Evolutionary conservation across 805 yeast species (phyloP).

Genomic region (Pichia pseudocactophila): DNA sequence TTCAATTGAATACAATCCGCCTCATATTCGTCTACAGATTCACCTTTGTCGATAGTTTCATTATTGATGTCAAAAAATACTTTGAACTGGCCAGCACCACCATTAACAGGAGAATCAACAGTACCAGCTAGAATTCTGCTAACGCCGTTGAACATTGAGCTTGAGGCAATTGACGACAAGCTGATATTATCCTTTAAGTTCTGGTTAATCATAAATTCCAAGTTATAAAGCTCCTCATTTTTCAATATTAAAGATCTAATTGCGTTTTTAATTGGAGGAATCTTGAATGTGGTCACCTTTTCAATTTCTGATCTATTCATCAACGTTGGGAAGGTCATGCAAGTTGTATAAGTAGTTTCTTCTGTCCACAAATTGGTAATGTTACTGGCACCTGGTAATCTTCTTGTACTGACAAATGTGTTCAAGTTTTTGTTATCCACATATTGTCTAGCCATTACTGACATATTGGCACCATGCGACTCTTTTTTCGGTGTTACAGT

Average conservation of each 20-base stretch:
- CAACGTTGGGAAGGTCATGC: constrained; percentile 73
- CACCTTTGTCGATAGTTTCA: constrained; percentile 11
- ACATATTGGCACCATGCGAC: constrained; percentile 30
- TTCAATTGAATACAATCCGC: constrained; percentile 26
- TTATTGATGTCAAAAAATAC: constrained; percentile 38
- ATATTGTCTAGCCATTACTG: constrained; percentile 61
- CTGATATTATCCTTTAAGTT: constrained; percentile 29
- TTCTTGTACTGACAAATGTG: constrained; percentile 58
- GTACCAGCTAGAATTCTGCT: constrained; percentile 74
- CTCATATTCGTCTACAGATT: constrained; percentile 18
- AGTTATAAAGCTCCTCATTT: constrained; percentile 61
- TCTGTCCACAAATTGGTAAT: constrained; percentile 82
- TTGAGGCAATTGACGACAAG: constrained; percentile 17
- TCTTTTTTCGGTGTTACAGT: constrained; percentile 64
- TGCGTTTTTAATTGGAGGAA: constrained; percentile 85
- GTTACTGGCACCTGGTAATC: constrained; percentile 63
- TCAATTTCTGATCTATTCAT: constrained; percentile 77
- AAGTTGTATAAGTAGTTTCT: constrained; percentile 71
- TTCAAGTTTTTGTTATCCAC: constrained; percentile 67
- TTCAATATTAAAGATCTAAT: constrained; percentile 55
- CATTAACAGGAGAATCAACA: constrained; percentile 87
- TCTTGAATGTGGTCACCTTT: constrained; percentile 35
- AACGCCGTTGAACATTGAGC: constrained; percentile 48
- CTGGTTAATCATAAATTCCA: constrained; percentile 51
- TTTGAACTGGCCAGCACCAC: constrained; percentile 81